Conservation (phyloP, 2,329 filamentous ascomycete species). For the Colletotrichum lentis region DNA sequence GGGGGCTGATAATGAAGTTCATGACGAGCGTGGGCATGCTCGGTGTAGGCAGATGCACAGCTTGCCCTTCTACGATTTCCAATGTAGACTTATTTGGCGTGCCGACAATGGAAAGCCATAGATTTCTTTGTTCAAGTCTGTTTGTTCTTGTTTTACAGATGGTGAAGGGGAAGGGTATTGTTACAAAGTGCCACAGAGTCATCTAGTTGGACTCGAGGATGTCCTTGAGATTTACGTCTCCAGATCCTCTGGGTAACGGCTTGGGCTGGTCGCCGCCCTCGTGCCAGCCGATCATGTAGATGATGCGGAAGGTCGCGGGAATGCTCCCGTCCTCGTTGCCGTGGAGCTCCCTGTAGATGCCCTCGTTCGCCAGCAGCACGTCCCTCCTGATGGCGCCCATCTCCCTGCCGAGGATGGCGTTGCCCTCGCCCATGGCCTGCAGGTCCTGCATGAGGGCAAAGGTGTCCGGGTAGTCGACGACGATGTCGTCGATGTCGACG, state of each 20-base stretch:
- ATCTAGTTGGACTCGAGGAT: slow-evolving; percentile 63
- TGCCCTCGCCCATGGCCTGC: slow-evolving; percentile 95
- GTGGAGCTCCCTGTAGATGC: slow-evolving; percentile 87
- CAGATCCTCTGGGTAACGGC: slow-evolving; percentile 84
- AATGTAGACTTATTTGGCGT: slow-evolving; percentile 23
- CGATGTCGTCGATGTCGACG: slow-evolving; percentile 95
- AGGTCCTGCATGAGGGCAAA: slow-evolving; percentile 94
- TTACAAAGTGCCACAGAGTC: slow-evolving; percentile 1
- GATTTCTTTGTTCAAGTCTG: slow-evolving; percentile 13
- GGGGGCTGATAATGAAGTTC: slow-evolving; percentile 28
- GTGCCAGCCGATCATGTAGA: slow-evolving; percentile 99
- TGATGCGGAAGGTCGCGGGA: slow-evolving; percentile 92
- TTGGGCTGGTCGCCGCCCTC: slow-evolving; percentile 80
- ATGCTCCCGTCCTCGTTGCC: slow-evolving; percentile 79
- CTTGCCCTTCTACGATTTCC: neutral
- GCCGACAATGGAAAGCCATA: slow-evolving; percentile 34
- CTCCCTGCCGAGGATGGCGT: slow-evolving; percentile 86
- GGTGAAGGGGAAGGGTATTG: neutral
- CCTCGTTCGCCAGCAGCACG: slow-evolving; percentile 85
- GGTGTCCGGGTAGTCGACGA: slow-evolving; percentile 90
- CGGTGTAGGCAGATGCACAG: neutral
- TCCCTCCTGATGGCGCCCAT: slow-evolving; percentile 80
- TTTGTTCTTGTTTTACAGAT: slow-evolving; percentile 27
- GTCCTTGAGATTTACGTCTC: slow-evolving; percentile 88
- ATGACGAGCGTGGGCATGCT: slow-evolving; percentile 30